Conservation (phyloP, 2,329 filamentous ascomycete genomes). For the Dothidotthia symphoricarpi region DNA sequence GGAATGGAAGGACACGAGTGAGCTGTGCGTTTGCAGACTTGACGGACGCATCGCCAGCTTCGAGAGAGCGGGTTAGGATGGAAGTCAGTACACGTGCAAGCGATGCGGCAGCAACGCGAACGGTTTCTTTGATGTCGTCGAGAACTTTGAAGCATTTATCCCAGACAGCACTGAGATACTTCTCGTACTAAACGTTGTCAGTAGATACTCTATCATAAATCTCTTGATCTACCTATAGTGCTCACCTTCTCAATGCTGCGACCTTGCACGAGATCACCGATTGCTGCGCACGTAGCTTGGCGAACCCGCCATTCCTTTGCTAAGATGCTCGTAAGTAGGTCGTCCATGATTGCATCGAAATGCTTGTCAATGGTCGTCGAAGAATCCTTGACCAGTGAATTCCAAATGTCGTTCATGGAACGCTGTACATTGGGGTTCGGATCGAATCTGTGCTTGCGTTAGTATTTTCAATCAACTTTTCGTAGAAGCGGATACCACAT, state of each 20-base stretch:
- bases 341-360: constrained; percentile 85
- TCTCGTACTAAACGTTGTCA: constrained; percentile 62
- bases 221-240: neutral
- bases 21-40: constrained; percentile 77
- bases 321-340: constrained; percentile 80
- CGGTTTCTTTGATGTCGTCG: constrained; percentile 92
- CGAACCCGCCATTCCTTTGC: constrained; percentile 92
- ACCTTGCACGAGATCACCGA: constrained; percentile 83
- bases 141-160: constrained; percentile 82
- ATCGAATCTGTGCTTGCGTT: constrained; percentile 62
- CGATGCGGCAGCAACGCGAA: constrained; percentile 74
- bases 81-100: constrained; percentile 83
- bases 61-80: constrained; percentile 79
- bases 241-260: constrained; percentile 55
- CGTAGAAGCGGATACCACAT: constrained; percentile 2
- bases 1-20: constrained; percentile 81
- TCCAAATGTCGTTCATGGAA: constrained; percentile 99
- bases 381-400: constrained; percentile 86
- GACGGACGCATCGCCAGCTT: constrained; percentile 66
- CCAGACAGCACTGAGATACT: constrained; percentile 84
- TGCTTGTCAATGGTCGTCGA: constrained; percentile 72
- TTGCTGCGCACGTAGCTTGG: constrained; percentile 86
- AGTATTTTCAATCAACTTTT: constrained; percentile 5
- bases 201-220: neutral
- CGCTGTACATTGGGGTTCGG: constrained; percentile 88